Percentiles rank a stretch among this genome's conserved stretches.
Conservation (phyloP, 805 yeast genomes). For the Sugiyamaella chiloensis region DNA sequence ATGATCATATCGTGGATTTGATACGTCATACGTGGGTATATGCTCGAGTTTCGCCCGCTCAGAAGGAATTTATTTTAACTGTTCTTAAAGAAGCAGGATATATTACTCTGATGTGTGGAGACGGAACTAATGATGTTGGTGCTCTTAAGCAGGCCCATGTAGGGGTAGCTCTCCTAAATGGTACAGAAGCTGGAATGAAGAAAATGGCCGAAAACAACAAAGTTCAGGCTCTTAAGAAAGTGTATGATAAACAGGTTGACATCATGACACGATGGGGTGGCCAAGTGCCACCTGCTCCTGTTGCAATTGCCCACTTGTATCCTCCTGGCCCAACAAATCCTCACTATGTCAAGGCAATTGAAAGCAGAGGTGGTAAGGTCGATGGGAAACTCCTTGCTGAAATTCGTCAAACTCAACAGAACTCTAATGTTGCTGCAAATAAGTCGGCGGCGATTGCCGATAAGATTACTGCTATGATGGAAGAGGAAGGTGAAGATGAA, state of each 20-base stretch:
- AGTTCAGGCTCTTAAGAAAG: constrained; percentile 56
- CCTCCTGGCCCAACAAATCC: constrained; percentile 96
- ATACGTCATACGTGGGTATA: constrained; percentile 93
- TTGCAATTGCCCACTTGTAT: constrained; percentile 92
- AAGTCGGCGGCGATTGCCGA: constrained; percentile 55
- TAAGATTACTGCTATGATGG: constrained; percentile 52
- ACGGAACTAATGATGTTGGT: constrained; percentile 99
- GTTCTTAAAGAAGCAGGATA: constrained; percentile 85
- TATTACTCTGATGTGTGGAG: constrained; percentile 97
- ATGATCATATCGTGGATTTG: constrained; percentile 65
- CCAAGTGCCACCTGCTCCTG: constrained; percentile 65
- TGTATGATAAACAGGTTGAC: constrained; percentile 82
- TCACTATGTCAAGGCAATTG: constrained; percentile 78
- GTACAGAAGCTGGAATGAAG: constrained; percentile 91
- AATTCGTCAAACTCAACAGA: constrained; percentile 42
- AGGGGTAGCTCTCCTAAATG: constrained; percentile 96
- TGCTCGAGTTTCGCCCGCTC: constrained; percentile 95
- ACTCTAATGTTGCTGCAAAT: constrained; percentile 37
- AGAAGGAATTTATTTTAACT: constrained; percentile 86
- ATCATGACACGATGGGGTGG: constrained; percentile 73
- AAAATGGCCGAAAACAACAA: constrained; percentile 80
- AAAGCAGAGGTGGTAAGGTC: constrained; percentile 74
- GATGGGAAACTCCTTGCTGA: constrained; percentile 48
- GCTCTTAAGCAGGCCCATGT: constrained; percentile 98
- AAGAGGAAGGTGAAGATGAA: constrained; percentile 65